Base-by-base conservation (phyloP, 805 yeast genomes). In the Candida ipomoeae region DNA sequence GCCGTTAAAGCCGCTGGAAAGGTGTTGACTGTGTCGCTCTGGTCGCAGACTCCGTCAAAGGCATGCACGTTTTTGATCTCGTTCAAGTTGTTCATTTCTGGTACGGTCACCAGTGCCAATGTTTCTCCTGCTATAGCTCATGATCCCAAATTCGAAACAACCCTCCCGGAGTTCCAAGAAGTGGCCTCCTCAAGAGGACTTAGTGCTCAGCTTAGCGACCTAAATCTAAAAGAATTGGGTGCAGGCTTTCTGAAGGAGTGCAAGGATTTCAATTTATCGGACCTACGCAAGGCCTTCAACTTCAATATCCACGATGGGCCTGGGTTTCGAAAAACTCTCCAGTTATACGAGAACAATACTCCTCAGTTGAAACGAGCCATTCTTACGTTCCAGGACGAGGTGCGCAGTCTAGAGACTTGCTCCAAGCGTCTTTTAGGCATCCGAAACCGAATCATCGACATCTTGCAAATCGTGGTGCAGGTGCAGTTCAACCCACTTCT, bases 231-330 rank as follows among this genome's bases (percentile, higher is more conserved):
- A 26, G 26, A 10, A 14, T n/a, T 21, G 23, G n/a, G 46, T 15
- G 31, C 47, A 15, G 51, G 46, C 7, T 32, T 53, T 5, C 45
- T 42, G 37, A 23, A 18, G 14, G 40, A 37, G 10, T 13, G 42
- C n/a, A 33, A 45, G 17, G 53, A 50, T 5, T 35, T 57, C 23
- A 51, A 44, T 11, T 29, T 57, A 3, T 29, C 36, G 17, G 59
- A 57, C 13, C 49, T 56, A 5, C 61, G 67, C 41, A 61, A 55
- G 35, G 70, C 62, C 4, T 73, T 70, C 50, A 62, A 55, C 33
- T 71, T 72, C 49, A 63, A 60, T 35, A 59, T 70, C 15, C 74
- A 72, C 42, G 78, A 74, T 54, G 78, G 78, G 0, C 78, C 78
- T 5, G 75, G 71, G 44, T 73, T 73, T 48, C 55, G 78, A 26